A percentile compares a stretch with the other conserved stretches of the same genome.
Evolutionary conservation across 805 yeast species (phyloP).

Genomic region (Metschnikowia gelsemii): DNA sequence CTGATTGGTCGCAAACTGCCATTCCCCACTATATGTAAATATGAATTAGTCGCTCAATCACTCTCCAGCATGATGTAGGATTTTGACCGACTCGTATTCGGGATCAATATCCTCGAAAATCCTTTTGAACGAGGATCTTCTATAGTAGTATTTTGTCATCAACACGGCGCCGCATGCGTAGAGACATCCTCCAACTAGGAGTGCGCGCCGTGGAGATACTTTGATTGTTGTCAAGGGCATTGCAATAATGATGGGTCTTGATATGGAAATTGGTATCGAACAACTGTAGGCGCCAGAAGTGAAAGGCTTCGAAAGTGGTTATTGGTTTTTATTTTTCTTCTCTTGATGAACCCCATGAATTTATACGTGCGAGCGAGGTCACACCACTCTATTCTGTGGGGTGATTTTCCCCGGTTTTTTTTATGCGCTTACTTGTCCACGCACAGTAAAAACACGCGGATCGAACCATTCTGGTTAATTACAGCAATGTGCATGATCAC

Average conservation of each 20-base stretch:
- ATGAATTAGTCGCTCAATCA: neutral
- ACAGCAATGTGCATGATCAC: neutral
- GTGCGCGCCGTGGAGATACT: conserved; percentile 24
- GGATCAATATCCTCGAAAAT: conserved; percentile 33
- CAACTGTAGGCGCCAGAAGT: too few relatives aligned
- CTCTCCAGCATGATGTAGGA: conserved; percentile 24
- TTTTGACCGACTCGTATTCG: conserved; percentile 27
- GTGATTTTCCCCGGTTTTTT: conserved; percentile 4
- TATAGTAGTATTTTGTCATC: conserved; percentile 35
- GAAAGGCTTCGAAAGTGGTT: too few relatives aligned
- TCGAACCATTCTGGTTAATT: conserved; percentile 1
- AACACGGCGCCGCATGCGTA: conserved; percentile 34
- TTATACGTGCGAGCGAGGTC: conserved; percentile 4
- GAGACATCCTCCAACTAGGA: conserved; percentile 31
- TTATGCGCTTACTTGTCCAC: too few relatives aligned
- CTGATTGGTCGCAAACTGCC: too few relatives aligned
- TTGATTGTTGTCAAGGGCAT: conserved; percentile 3
- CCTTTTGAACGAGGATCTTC: conserved; percentile 28
- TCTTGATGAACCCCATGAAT: neutral
- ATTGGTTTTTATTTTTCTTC: neutral
- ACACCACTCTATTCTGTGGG: conserved; percentile 8
- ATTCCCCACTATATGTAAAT: too few relatives aligned
- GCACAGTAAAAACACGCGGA: too few relatives aligned
- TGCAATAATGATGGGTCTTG: too few relatives aligned
- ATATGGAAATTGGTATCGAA: too few relatives aligned